phyloP scores from a whole-genome alignment of 2,329 filamentous ascomycete genomes.

The Pseudopithomyces chartarum region DNA sequence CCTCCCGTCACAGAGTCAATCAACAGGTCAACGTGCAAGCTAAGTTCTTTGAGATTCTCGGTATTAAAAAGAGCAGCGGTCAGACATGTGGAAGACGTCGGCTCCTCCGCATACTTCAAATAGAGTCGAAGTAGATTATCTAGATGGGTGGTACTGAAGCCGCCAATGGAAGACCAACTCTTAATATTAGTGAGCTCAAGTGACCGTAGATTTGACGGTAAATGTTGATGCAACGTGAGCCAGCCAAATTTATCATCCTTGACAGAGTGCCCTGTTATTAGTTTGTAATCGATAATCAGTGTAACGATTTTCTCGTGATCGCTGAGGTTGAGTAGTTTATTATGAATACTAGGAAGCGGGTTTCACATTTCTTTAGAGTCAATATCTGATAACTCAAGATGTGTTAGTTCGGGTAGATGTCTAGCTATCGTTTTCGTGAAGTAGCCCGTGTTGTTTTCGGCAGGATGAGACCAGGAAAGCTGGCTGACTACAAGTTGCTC shows the following conservation, averaged over 20 bases:
- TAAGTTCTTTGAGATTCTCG: too few species aligned
- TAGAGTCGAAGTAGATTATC: too few species aligned
- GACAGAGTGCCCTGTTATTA: background rate
- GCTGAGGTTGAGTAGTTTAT: background rate
- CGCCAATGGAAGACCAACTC: background rate
- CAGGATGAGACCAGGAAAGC: too few species aligned
- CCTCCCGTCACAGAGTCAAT: too few species aligned
- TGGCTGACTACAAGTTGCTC: background rate
- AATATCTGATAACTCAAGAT: background rate
- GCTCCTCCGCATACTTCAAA: too few species aligned
- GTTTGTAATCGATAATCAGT: background rate
- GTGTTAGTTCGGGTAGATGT: background rate
- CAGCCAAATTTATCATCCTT: background rate
- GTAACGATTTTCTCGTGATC: background rate
- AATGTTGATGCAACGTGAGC: background rate
- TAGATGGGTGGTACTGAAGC: too few species aligned
- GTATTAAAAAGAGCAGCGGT: too few species aligned
- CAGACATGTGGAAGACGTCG: too few species aligned
- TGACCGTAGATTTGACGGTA: background rate
- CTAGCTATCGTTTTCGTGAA: background rate
- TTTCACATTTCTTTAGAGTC: too few species aligned
- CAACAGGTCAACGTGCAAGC: too few species aligned
- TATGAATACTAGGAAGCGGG: too few species aligned
- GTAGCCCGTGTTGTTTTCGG: too few species aligned
- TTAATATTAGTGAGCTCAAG: background rate